Evolutionary conservation across 1,284 basidiomycete genomes (phyloP).

Genomic region (Fomitopsis palustris): DNA sequence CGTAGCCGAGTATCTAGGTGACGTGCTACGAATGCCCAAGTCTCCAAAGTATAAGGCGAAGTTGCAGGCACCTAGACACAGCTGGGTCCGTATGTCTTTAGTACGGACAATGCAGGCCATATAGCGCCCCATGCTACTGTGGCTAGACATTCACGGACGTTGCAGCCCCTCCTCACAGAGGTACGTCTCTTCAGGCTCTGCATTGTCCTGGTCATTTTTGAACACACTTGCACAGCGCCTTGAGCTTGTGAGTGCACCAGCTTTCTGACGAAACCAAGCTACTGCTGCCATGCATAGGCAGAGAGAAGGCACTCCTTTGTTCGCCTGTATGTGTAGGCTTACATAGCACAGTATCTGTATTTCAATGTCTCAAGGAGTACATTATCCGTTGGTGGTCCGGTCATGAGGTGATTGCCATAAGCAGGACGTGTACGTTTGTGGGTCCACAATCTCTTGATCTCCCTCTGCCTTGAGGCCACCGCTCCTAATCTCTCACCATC

Average conservation of each 20-base stretch:
- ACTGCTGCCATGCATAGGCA: too few relatives aligned
- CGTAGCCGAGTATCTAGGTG: conserved; percentile 12
- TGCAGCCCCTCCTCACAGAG: too few relatives aligned
- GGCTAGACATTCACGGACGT: not conserved
- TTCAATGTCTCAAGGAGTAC: too few relatives aligned
- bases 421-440: not conserved
- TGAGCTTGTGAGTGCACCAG: too few relatives aligned
- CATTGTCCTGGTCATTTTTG: too few relatives aligned
- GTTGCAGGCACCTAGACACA: conserved; percentile 4
- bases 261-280: too few relatives aligned
- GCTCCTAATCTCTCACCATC: not conserved
- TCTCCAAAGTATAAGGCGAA: not conserved
- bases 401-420: not conserved
- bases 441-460: not conserved
- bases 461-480: not conserved
- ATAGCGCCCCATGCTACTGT: conserved; percentile 17
- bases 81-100: conserved; percentile 48
- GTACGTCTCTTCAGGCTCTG: too few relatives aligned
- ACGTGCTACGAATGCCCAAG: not conserved
- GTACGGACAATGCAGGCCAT: conserved; percentile 41
- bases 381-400: too few relatives aligned
- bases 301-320: too few relatives aligned
- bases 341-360: too few relatives aligned
- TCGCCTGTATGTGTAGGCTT: too few relatives aligned
- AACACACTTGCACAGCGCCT: too few relatives aligned